Evolutionary conservation across 2,329 filamentous ascomycete genomes (phyloP), one percentile per base, ranked within the genome.

Genomic region (Epicoccum nigrum): DNA sequence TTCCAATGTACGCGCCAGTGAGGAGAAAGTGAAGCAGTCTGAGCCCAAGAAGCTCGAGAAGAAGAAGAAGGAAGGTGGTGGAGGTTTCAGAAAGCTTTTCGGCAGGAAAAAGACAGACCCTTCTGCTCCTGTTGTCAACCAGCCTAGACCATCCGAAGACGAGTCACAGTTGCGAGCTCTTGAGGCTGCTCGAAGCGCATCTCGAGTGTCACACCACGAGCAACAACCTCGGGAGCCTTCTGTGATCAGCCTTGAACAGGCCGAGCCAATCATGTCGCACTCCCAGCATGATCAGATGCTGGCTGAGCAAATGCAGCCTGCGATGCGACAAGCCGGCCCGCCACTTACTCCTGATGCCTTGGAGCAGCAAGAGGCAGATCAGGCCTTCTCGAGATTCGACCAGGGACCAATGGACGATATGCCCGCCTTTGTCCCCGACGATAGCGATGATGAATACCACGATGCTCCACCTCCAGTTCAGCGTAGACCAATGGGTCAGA

Each of bases 351-450:
- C 88, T 5, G 83, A 81, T 63, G 85, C 80, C 1, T 74, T 76
- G 7, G 83, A 89, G 55, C 81, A 80, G 7, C 74, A 76, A 33
- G 81, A 87, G 60, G 83, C 84, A n/a, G 77, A 79, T 25, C 74
- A 81, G 9, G 86, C 86, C 48, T 86, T 86, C 65, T 82, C 82
- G 13, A 79, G 78, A 19, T 97, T 97, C 67, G 89, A 94, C 65
- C 93, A 97, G 75, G 94, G 92, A 2, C 94, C 94, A 1, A 81
- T 97, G 19, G 74, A 83, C 8, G 92, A 97, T 49, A 89, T 94
- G 71, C 93, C 94, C 3, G 90, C 92, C 1, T 96, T 95, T 67
- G 80, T 84, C 9, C 90, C 90, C 4, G 68, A 73, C 3, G 73
- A 71, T 8, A 69, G 67, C 31, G 68, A 71, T 4, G 67, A 71